Base-by-base conservation (phyloP, 2,329 filamentous ascomycete species). In the Parafenestella ontariensis region DNA sequence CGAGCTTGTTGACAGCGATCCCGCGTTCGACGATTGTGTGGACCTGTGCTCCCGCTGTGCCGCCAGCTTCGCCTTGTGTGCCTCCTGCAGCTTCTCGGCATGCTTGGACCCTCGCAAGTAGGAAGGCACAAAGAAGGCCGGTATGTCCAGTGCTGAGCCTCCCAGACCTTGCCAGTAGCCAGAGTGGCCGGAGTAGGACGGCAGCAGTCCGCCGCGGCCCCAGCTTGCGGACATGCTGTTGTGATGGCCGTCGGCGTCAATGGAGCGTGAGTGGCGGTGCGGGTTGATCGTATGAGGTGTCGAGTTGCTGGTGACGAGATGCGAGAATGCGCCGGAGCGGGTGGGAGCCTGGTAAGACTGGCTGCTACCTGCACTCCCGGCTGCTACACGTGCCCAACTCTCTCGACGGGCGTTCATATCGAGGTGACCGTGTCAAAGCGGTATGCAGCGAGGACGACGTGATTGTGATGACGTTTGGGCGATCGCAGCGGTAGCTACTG, bases 41-140 rank as follows among this genome's bases (percentile, higher is more conserved):
- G 78, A 77, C 26, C 71, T 71, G 43, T 69, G 69, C 48, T 78
- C 77, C 55, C 75, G 78, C 60, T 81, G 80, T 17, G 82, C 74
- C 72, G 77, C 48, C 33, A 85, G 51, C 70, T 85, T 90, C 42
- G 84, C 82, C 72, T 81, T 85, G 72, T 92, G 84, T 52, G 84
- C 85, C 57, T 91, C 87, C 65, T 90, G 86, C 43, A 97, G 82
- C 72, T 85, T 87, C 65, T 89, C 85, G 48, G 94, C 86, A 75
- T 96, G 93, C 68, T 87, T 85, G 13, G 92, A 94, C 34, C 86
- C 86, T 63, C 83, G 82, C 40, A 98, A 83, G 76, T 97, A 97
- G 5, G 91, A 92, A 0, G 94, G 94, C 10, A 88, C 83, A 75
- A 96, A 92, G 80, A 94, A 94, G 5, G 53, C 76, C 66, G 53